phyloP scores from a whole-genome alignment of 2,329 filamentous ascomycete species.

The Botryotinia calthae region DNA sequence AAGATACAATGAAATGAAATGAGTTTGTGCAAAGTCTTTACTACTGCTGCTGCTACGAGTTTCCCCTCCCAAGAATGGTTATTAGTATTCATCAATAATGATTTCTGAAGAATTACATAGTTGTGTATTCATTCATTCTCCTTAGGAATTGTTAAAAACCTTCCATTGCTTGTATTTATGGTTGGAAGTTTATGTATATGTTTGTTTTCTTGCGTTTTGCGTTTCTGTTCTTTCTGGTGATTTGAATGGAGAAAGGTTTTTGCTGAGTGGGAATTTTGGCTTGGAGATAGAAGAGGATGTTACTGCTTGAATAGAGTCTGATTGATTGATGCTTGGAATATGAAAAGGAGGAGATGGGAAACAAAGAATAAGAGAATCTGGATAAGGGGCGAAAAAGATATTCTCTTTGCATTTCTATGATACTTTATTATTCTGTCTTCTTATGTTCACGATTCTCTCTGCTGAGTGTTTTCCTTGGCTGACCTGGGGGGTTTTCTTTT shows the following conservation, averaged over 20 bases:
- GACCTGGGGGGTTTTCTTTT: not conserved
- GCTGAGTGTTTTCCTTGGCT: not conserved
- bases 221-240: not conserved
- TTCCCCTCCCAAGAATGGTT: too few species aligned
- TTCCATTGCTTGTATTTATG: not conserved
- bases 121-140: not conserved
- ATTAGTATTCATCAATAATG: too few species aligned
- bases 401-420: not conserved
- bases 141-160: not conserved
- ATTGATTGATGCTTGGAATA: not conserved
- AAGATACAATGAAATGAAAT: too few species aligned
- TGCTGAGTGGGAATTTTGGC: accelerated
- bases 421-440: not conserved
- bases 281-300: not conserved
- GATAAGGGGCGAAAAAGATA: not conserved
- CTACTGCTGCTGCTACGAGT: too few species aligned
- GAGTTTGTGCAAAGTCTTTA: too few species aligned
- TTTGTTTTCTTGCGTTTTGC: not conserved
- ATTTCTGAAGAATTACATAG: too few species aligned
- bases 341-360: not conserved
- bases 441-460: not conserved
- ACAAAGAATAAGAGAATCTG: too few species aligned
- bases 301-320: accelerated
- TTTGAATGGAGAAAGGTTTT: not conserved
- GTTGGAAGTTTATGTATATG: not conserved